phyloP scores from a whole-genome alignment of 768 basidiomycete species.

The Kwoniella sp. region DNA sequence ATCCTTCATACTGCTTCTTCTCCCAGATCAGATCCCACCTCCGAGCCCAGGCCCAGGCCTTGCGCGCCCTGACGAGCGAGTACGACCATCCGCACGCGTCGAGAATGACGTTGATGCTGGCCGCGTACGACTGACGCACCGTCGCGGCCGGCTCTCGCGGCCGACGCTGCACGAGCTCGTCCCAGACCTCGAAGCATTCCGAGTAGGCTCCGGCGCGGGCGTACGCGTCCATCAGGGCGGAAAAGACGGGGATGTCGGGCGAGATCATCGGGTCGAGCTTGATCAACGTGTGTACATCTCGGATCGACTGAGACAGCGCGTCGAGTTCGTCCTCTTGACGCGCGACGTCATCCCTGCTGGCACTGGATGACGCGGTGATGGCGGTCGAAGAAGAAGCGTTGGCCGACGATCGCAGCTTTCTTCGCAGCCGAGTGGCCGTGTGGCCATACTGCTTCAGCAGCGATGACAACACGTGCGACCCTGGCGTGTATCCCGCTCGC shows the following conservation, averaged over 20 bases:
- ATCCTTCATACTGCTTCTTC: constrained; percentile 51
- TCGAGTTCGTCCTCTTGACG: constrained; percentile 22
- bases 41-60: constrained; percentile 58
- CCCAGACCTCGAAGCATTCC: constrained; percentile 76
- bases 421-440: constrained; percentile 28
- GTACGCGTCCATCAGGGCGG: constrained; percentile 85
- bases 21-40: constrained; percentile 68
- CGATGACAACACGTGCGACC: constrained; percentile 63
- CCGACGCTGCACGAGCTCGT: constrained; percentile 56
- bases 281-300: constrained; percentile 68
- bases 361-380: constrained; percentile 5
- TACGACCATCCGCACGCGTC: constrained; percentile 72
- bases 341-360: neutral
- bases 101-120: constrained; percentile 73
- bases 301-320: constrained; percentile 45
- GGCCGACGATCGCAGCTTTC: neutral
- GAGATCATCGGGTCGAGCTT: constrained; percentile 73
- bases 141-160: constrained; percentile 27
- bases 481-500: constrained; percentile 58
- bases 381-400: neutral
- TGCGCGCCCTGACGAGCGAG: constrained; percentile 56
- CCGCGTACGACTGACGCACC: constrained; percentile 55
- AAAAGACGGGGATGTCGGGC: constrained; percentile 68
- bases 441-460: constrained; percentile 54
- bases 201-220: constrained; percentile 67